Evolutionary conservation across 2,329 filamentous ascomycete genomes (phyloP), one percentile per base, ranked within the genome.

Genomic region (Huntiella savannae): DNA sequence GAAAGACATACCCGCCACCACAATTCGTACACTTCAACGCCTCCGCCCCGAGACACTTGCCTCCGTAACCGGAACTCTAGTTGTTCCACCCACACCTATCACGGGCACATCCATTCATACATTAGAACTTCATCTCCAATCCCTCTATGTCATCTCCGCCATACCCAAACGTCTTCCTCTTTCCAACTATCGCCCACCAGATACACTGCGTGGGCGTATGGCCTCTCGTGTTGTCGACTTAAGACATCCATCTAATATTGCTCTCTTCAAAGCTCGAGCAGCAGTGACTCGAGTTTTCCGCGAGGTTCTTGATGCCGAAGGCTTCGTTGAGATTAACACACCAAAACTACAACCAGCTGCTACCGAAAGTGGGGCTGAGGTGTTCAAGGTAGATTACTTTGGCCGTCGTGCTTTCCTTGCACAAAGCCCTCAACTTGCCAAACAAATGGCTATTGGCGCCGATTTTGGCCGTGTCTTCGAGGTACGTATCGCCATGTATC

Each of bases 371-470:
- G 87, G 87, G 40, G 79, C 87, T 11, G 85, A 84, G 52, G 87
- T 95, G 4, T 95, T 95, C 68, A 78, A 83, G 58, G 75, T 93
- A 42, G 82, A 91, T 57, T 95, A 95, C 64, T 95, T 95, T 63
- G 82, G 78, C 28, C 77, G 87, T 45, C 75, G 75, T 15, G 87
- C 86, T 3, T 95, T 91, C 66, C 65, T 95, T 11, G 87, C 87
- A 0, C 87, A 95, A 63, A 92, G 83, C 51, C 87, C 87, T 5
- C 87, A 95, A 60, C 62, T 95, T 52, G 82, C 84, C 45, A 95
- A 95, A 64, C 87, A 95, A 61, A 88, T 93, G 82, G 75, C 77
- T 44, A 85, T 95, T 36, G 83, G 85, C 4, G 79, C 86, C 22
- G 87, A 95, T 58, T 91, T 94, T 58, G 79, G 80, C 48, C 77